A percentile compares a stretch with the other conserved stretches of the same genome.
Conservation (phyloP, 257 asterid genomes). For the Solanum sejunctum region DNA sequence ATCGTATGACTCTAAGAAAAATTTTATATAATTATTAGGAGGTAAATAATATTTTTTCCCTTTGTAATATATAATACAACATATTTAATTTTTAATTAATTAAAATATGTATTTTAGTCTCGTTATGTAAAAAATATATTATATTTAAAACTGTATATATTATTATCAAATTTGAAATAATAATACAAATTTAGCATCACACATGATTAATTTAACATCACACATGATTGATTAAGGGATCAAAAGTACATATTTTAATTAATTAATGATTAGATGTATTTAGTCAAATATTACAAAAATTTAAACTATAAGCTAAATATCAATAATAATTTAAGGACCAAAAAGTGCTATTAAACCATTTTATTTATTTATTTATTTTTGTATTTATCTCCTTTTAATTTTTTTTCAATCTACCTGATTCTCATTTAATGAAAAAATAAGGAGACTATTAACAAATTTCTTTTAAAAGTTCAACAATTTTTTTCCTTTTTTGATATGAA, state of each 20-base stretch:
- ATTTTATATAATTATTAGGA: background rate
- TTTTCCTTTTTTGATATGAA: background rate
- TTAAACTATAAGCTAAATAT: too few species aligned
- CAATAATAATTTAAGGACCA: too few species aligned
- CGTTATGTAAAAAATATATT: background rate
- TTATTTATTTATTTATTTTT: background rate
- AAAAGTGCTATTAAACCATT: background rate
- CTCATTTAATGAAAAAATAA: background rate
- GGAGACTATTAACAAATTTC: background rate
- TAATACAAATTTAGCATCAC: background rate
- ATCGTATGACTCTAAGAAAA: background rate
- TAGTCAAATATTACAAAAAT: background rate
- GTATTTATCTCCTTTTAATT: background rate
- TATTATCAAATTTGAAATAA: background rate
- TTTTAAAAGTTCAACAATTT: background rate
- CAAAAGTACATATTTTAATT: background rate
- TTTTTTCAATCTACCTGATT: background rate
- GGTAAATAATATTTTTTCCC: background rate
- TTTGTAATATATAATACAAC: background rate
- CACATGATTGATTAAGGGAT: background rate
- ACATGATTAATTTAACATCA: background rate
- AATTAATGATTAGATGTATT: background rate
- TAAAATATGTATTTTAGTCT: background rate
- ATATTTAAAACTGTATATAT: background rate
- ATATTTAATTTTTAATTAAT: background rate